These are phyloP conservation scores for Dryas octopetala DNA, from an alignment of 306 rosid species.

Conservation along the genomic window DNA sequence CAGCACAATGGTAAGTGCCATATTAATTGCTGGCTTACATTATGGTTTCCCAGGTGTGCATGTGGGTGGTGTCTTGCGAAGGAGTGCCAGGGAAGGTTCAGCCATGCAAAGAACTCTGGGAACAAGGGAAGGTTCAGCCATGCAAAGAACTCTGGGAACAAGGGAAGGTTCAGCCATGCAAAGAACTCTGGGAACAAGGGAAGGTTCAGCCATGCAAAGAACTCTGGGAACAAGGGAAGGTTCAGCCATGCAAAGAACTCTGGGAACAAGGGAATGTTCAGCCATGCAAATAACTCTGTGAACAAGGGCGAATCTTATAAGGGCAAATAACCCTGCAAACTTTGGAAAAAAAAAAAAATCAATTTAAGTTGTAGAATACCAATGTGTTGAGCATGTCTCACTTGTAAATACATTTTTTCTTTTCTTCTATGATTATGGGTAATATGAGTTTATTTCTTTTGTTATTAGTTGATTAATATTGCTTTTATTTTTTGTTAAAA, in stretches of 20 bases:
- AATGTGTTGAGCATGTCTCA: too few species aligned
- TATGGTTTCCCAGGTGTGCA: slow-evolving; percentile 27
- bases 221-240: neutral
- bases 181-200: neutral
- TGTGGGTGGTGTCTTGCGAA: neutral
- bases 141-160: neutral
- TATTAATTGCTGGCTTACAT: slow-evolving; percentile 35
- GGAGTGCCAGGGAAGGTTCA: slow-evolving; percentile 11
- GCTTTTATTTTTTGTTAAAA: too few species aligned
- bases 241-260: slow-evolving; percentile 4
- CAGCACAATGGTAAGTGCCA: slow-evolving; percentile 37
- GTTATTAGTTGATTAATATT: too few species aligned
- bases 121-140: slow-evolving; percentile 11
- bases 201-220: slow-evolving; percentile 10
- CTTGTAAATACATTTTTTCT: too few species aligned
- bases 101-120: neutral
- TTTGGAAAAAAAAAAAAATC: too few species aligned
- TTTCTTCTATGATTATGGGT: too few species aligned
- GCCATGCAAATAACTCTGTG: neutral
- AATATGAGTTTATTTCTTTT: too few species aligned
- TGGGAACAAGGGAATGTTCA: slow-evolving; percentile 4
- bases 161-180: slow-evolving; percentile 9
- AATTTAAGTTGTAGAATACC: too few species aligned
- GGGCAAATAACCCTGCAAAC: too few species aligned
- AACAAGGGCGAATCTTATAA: neutral